phyloP scores from a whole-genome alignment of 2,329 filamentous ascomycete genomes.

The Rutstroemia sp. region DNA sequence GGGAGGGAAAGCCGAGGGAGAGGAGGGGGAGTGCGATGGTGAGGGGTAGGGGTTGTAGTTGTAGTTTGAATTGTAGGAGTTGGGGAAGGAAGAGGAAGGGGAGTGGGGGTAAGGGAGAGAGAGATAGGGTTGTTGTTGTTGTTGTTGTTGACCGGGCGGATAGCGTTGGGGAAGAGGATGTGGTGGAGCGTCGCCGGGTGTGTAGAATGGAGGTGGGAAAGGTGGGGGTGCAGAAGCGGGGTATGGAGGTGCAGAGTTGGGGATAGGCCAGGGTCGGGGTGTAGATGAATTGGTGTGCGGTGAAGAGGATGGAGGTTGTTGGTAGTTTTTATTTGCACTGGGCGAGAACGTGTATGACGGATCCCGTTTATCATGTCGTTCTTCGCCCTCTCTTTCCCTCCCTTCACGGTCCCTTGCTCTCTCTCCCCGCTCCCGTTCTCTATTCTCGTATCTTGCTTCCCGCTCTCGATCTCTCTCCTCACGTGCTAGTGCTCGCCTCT shows the following conservation, averaged over 20 bases:
- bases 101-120: not conserved
- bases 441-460: no score
- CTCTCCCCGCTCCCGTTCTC: no score
- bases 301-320: not conserved
- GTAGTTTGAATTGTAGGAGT: not conserved
- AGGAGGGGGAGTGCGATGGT: no score
- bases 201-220: not conserved
- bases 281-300: not conserved
- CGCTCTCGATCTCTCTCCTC: no score
- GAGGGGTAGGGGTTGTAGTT: no score
- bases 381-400: not conserved
- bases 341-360: not conserved
- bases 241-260: not conserved
- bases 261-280: not conserved
- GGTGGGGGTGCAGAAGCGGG: not conserved
- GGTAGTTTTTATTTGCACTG: not conserved
- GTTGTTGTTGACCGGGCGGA: constrained; percentile 8
- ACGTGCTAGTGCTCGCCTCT: not conserved
- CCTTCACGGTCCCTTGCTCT: no score
- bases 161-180: constrained; percentile 1
- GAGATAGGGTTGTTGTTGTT: not conserved
- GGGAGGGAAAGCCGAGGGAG: no score
- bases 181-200: not conserved
- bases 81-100: not conserved
- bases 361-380: not conserved